Conservation (phyloP, 2,329 filamentous ascomycete species). For the Diplodia corticola region DNA sequence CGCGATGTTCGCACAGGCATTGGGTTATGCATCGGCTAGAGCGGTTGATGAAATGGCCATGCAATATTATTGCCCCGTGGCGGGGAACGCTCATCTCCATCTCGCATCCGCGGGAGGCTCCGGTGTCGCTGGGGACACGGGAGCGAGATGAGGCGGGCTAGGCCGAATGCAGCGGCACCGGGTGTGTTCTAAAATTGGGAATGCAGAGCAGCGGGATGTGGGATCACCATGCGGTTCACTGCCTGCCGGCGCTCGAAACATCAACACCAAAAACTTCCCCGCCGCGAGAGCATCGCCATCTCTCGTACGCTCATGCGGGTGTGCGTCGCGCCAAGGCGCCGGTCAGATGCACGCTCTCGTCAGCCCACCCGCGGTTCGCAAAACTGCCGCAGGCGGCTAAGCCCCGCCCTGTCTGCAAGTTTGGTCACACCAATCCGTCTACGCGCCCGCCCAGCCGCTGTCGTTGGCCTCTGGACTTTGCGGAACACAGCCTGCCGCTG, state of each 20-base stretch:
- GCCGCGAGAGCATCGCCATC: neutral
- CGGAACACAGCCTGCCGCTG: neutral
- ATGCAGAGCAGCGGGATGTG: neutral
- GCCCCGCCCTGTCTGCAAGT: slow-evolving; percentile 11
- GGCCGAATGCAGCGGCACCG: neutral
- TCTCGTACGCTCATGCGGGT: neutral
- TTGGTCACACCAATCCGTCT: slow-evolving; percentile 3
- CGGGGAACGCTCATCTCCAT: slow-evolving; percentile 11
- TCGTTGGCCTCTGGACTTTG: neutral
- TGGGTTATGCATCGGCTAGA: neutral
- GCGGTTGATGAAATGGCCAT: neutral
- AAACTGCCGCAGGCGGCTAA: neutral
- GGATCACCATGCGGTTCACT: neutral
- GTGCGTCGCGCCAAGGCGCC: neutral
- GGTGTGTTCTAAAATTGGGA: slow-evolving; percentile 7
- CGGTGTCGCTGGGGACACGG: neutral
- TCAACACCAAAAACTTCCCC: slow-evolving; percentile 11
- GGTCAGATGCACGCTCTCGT: slow-evolving; percentile 6
- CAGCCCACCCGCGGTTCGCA: neutral
- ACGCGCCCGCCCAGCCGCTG: neutral
- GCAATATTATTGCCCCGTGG: neutral
- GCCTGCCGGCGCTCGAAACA: neutral
- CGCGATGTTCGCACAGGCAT: neutral
- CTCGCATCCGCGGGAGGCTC: slow-evolving; percentile 6
- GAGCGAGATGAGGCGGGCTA: slow-evolving; percentile 5